Conservation (phyloP, 2,329 filamentous ascomycete genomes). For the Fusarium subtropicale region DNA sequence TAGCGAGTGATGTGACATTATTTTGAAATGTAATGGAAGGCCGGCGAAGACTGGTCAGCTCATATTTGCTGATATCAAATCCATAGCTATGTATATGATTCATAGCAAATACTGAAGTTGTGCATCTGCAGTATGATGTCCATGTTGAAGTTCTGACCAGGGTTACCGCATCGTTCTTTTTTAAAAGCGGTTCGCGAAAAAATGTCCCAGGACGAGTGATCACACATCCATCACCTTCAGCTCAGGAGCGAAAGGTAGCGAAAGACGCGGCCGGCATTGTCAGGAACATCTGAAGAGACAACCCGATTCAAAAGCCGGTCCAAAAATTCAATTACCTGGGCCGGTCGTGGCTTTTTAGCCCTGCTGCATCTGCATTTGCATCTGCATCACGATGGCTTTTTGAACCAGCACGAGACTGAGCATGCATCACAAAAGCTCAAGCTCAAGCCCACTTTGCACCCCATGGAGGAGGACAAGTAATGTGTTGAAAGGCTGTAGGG, state of each 20-base stretch:
- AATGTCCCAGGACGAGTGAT: conserved; percentile 26
- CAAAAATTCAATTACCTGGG: conserved; percentile 38
- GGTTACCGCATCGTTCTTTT: not conserved
- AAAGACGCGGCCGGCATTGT: not conserved
- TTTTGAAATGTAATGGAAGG: not conserved
- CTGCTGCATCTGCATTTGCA: conserved; percentile 20
- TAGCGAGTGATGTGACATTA: not conserved
- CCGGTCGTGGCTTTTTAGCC: conserved; percentile 27
- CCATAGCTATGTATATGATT: not conserved
- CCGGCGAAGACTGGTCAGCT: not conserved
- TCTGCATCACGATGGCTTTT: conserved; percentile 31
- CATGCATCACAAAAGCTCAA: conserved; percentile 14
- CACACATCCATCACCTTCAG: conserved; percentile 21
- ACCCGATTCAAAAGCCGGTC: conserved; percentile 2
- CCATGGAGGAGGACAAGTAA: conserved; percentile 33
- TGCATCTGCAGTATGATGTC: not conserved
- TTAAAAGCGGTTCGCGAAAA: conserved; percentile 9
- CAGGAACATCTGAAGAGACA: conserved; percentile 7
- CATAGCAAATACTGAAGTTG: not conserved
- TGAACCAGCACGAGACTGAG: conserved; percentile 35
- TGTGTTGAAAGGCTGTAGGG: conserved; percentile 15
- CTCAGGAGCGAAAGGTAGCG: conserved; percentile 2
- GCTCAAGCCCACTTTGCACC: conserved; percentile 32
- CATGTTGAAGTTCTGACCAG: not conserved
- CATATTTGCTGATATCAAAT: not conserved